Percentiles rank a stretch among this genome's conserved stretches.
phyloP scores from a whole-genome alignment of 306 rosid genomes.

The Betula pendula region DNA sequence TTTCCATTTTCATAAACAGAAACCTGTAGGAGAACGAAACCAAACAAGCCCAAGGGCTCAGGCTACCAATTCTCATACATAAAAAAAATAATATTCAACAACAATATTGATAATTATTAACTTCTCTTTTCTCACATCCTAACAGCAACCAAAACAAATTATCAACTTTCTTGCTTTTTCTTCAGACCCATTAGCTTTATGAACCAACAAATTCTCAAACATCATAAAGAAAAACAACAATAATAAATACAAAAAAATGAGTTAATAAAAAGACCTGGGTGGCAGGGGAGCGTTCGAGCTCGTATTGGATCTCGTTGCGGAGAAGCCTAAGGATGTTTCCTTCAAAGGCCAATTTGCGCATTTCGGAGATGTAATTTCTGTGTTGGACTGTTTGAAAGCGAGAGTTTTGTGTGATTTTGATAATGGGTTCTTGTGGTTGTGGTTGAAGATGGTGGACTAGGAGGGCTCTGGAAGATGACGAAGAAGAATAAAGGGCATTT shows the following conservation, averaged over 20 bases:
- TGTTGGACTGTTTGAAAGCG: slow-evolving; percentile 19
- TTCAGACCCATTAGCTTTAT: slow-evolving; percentile 4
- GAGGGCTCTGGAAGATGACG: slow-evolving; percentile 13
- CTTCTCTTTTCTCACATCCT: not conserved
- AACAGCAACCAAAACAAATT: slow-evolving; percentile 8
- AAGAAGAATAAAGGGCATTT: slow-evolving; percentile 36
- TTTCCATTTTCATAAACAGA: not conserved
- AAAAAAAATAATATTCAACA: not conserved
- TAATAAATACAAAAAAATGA: not conserved
- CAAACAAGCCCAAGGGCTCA: slow-evolving; percentile 1
- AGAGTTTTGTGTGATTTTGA: slow-evolving; percentile 8
- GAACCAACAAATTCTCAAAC: not conserved
- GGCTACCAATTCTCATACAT: not conserved
- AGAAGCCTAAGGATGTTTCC: slow-evolving; percentile 67
- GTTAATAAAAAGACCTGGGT: slow-evolving; percentile 27
- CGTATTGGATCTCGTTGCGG: slow-evolving; percentile 70
- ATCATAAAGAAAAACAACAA: not conserved
- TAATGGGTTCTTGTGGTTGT: slow-evolving; percentile 17
- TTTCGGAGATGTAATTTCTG: slow-evolving; percentile 62
- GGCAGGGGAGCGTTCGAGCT: slow-evolving; percentile 61
- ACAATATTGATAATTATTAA: not conserved
- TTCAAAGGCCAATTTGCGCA: slow-evolving; percentile 77
- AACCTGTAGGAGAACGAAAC: no score
- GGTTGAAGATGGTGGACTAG: slow-evolving; percentile 15
- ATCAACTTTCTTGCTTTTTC: not conserved